A percentile compares a stretch with the other conserved stretches of the same genome.
phyloP scores from a whole-genome alignment of 345 rosid genomes.

The Viola odorata region DNA sequence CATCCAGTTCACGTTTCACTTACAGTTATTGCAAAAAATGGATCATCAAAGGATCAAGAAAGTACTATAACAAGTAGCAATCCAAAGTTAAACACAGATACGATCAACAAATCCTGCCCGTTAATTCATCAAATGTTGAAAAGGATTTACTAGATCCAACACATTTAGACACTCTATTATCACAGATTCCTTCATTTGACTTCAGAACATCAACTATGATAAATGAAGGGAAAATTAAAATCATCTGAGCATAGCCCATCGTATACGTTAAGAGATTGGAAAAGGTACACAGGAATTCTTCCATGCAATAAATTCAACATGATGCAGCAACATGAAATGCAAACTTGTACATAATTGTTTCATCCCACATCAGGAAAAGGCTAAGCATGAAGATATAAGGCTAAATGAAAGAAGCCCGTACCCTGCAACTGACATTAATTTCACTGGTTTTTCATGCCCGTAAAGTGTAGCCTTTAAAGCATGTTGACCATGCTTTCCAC shows the following conservation, averaged over 20 bases:
- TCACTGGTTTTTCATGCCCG: conserved; percentile 58
- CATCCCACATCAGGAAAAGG: not conserved
- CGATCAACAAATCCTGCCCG: too few relatives aligned
- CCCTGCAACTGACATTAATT: conserved; percentile 59
- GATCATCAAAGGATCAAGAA: too few relatives aligned
- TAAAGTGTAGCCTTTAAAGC: conserved; percentile 55
- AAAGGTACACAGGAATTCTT: too few relatives aligned
- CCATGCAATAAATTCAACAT: not conserved
- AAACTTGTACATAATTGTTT: not conserved
- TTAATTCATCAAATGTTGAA: too few relatives aligned
- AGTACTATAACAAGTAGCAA: too few relatives aligned
- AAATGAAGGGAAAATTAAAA: not conserved
- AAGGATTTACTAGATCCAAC: too few relatives aligned
- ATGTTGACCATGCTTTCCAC: conserved; percentile 48
- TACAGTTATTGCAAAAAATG: too few relatives aligned
- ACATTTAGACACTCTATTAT: not conserved
- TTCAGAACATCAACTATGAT: not conserved
- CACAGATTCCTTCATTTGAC: not conserved
- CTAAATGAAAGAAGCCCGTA: conserved; percentile 20
- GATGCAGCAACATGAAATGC: not conserved
- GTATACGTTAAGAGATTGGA: not conserved
- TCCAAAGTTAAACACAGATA: too few relatives aligned
- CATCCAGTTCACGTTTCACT: too few relatives aligned
- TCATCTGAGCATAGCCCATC: not conserved
- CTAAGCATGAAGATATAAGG: not conserved